phyloP scores from a whole-genome alignment of 2,329 filamentous ascomycete genomes.

The Penicillium concentricum region DNA sequence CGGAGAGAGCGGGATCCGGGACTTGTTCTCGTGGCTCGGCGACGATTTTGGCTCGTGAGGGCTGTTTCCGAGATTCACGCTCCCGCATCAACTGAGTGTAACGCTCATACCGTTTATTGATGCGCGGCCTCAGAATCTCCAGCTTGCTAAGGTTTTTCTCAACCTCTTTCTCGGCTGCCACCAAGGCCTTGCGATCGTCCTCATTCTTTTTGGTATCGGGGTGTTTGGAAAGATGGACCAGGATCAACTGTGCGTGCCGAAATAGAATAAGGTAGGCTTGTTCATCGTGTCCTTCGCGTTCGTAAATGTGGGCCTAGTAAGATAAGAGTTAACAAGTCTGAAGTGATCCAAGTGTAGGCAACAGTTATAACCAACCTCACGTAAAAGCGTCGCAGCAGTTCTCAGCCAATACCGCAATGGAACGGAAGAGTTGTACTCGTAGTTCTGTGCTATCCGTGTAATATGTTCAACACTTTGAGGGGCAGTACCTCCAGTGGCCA shows the following conservation, averaged over 20 bases:
- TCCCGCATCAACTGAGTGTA: slow-evolving; percentile 58
- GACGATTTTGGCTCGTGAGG: slow-evolving; percentile 11
- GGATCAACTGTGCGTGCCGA: slow-evolving; percentile 79
- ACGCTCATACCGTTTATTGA: slow-evolving; percentile 68
- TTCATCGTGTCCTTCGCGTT: slow-evolving; percentile 79
- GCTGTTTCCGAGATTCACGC: slow-evolving; percentile 44
- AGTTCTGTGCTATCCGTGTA: slow-evolving; percentile 70
- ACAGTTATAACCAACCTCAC: slow-evolving; percentile 63
- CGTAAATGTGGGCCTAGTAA: slow-evolving; percentile 74
- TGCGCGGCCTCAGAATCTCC: slow-evolving; percentile 75
- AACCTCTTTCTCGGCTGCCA: slow-evolving; percentile 61
- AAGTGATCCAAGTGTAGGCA: neutral
- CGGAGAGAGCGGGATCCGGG: slow-evolving; percentile 60
- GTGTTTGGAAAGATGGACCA: slow-evolving; percentile 72
- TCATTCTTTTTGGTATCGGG: slow-evolving; percentile 66
- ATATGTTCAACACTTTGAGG: slow-evolving; percentile 78
- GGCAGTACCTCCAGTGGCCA: slow-evolving; percentile 36
- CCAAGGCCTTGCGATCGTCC: slow-evolving; percentile 55
- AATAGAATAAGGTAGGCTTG: slow-evolving; percentile 91
- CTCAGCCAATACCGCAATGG: slow-evolving; percentile 78
- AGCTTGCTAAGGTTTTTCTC: slow-evolving; percentile 66
- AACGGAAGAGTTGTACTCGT: slow-evolving; percentile 75
- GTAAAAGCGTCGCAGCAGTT: slow-evolving; percentile 73
- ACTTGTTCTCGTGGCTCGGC: slow-evolving; percentile 19
- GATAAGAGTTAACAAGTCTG: neutral